Percentiles rank a stretch among this genome's conserved stretches.
Conservation (phyloP, 768 basidiomycete species). For the Boletus edulis region DNA sequence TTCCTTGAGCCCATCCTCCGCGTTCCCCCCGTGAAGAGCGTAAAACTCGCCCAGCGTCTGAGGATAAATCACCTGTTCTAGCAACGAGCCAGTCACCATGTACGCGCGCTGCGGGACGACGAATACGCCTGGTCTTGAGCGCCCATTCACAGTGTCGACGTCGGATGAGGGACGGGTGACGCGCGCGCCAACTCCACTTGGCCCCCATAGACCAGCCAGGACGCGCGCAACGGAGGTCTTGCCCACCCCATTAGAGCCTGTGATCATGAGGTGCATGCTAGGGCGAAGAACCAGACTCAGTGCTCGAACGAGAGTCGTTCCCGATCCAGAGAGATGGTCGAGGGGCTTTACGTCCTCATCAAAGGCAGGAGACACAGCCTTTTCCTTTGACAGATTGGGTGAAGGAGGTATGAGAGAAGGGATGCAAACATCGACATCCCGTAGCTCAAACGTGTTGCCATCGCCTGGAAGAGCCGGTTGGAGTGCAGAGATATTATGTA, state of each 20-base stretch:
- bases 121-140: conserved; percentile 51
- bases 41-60: conserved; percentile 62
- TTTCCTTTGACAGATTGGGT: conserved; percentile 1
- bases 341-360: conserved; percentile 16
- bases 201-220: conserved; percentile 86
- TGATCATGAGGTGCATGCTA: conserved; percentile 91
- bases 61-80: conserved; percentile 95
- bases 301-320: conserved; percentile 58
- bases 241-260: conserved; percentile 89
- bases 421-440: conserved; percentile 69
- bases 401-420: conserved; percentile 32
- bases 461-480: conserved; percentile 35
- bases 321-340: conserved; percentile 20
- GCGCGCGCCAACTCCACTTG: conserved; percentile 37
- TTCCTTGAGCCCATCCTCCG: conserved; percentile 55
- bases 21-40: conserved; percentile 55
- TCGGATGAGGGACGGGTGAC: conserved; percentile 31
- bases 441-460: conserved; percentile 54
- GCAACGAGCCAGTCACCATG: conserved; percentile 81
- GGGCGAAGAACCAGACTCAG: conserved; percentile 60
- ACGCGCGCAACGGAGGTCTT: conserved; percentile 90
- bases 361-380: not conserved
- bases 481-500: conserved; percentile 68
- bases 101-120: conserved; percentile 93
- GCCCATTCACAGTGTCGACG: conserved; percentile 32